Evolutionary conservation across 1,284 basidiomycete species (phyloP).

Genomic region (Xanthoconium separans): DNA sequence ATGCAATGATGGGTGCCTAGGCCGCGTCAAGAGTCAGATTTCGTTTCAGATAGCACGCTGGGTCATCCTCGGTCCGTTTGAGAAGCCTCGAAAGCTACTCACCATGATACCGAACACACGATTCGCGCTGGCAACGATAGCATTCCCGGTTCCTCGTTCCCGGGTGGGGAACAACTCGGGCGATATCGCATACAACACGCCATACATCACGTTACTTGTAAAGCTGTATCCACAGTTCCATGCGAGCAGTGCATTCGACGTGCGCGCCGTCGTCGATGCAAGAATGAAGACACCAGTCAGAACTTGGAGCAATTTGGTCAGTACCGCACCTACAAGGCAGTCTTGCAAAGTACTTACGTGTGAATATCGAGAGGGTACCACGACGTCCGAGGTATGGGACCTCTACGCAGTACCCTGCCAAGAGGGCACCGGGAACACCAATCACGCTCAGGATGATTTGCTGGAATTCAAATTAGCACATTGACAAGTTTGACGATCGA

Average conservation of each 20-base stretch:
- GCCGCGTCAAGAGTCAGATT: not conserved
- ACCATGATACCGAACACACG: constrained; percentile 66
- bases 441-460: constrained; percentile 68
- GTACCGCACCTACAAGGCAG: not conserved
- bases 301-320: constrained; percentile 33
- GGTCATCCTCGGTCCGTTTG: not conserved
- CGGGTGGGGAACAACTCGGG: constrained; percentile 76
- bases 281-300: constrained; percentile 75
- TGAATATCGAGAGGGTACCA: constrained; percentile 62
- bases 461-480: constrained; percentile 31
- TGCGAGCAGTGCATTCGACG: constrained; percentile 63
- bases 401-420: constrained; percentile 62
- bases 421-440: constrained; percentile 65
- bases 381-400: constrained; percentile 57
- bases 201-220: constrained; percentile 74
- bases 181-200: constrained; percentile 68
- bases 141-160: constrained; percentile 65
- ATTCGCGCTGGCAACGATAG: constrained; percentile 54
- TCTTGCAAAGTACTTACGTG: constrained; percentile 34
- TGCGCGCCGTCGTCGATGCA: constrained; percentile 66
- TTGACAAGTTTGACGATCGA: not conserved
- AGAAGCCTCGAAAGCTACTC: constrained; percentile 20
- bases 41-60: no score
- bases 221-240: constrained; percentile 69
- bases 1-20: constrained; percentile 65